Conservation (phyloP, 139 green algal genomes). For the Chlorella sp. region DNA sequence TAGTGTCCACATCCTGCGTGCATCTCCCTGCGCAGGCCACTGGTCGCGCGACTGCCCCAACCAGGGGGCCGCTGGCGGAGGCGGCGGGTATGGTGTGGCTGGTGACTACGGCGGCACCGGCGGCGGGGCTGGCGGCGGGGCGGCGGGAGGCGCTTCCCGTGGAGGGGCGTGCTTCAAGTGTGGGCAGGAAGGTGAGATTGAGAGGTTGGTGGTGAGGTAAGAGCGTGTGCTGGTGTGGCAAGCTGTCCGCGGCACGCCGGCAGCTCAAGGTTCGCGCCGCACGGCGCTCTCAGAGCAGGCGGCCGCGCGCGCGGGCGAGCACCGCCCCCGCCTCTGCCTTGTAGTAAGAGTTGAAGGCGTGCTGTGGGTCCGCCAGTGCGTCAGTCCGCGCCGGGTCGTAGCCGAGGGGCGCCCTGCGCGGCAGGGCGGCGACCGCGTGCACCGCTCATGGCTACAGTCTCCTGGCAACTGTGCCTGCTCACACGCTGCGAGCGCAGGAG, state of each 20-base stretch:
- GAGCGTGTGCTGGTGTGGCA: no score
- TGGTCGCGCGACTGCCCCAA: conserved; percentile 21
- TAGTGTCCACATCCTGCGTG: not conserved
- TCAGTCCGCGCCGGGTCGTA: not conserved
- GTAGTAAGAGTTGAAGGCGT: conserved; percentile 42
- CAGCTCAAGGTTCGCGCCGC: no score
- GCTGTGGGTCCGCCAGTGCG: conserved; percentile 29
- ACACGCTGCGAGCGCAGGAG: no score
- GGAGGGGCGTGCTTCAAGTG: conserved; percentile 16
- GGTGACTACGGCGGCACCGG: not conserved
- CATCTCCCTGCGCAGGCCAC: not conserved
- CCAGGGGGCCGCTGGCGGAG: not conserved
- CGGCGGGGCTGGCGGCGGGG: not conserved
- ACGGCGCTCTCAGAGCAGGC: conserved; percentile 17
- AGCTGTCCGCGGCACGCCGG: no score
- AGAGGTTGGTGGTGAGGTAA: not conserved
- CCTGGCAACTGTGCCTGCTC: no score
- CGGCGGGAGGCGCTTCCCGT: no score
- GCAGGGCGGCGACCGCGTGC: no score
- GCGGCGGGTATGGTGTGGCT: not conserved
- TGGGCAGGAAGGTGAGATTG: not conserved
- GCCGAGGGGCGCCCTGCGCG: not conserved
- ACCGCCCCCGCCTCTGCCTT: conserved; percentile 16
- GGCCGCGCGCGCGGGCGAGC: conserved; percentile 17
- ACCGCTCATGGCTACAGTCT: no score